Evolutionary conservation across 768 basidiomycete genomes (phyloP).

Genomic region (Myochromella boudieri): DNA sequence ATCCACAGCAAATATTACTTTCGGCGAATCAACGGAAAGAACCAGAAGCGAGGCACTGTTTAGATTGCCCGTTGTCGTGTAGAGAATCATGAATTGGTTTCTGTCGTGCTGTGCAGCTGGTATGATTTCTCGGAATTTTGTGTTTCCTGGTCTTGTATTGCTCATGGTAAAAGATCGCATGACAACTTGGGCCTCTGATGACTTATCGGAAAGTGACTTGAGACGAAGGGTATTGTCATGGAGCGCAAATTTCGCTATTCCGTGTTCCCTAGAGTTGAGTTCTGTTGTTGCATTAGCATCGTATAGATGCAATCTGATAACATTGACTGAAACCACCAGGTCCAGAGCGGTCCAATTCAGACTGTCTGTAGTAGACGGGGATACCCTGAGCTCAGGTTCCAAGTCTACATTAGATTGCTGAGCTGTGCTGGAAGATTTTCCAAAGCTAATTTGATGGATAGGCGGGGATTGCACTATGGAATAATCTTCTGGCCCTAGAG

Average conservation of each 20-base stretch:
- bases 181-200: slow-evolving; percentile 84
- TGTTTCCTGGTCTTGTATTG: slow-evolving; percentile 79
- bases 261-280: slow-evolving; percentile 64
- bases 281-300: slow-evolving; percentile 61
- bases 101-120: slow-evolving; percentile 85
- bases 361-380: slow-evolving; percentile 21
- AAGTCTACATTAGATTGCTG: slow-evolving; percentile 34
- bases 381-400: slow-evolving; percentile 58
- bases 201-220: slow-evolving; percentile 80
- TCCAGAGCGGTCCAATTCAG: slow-evolving; percentile 67
- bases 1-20: slow-evolving; percentile 89
- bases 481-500: slow-evolving; percentile 42
- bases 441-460: slow-evolving; percentile 8
- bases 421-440: slow-evolving; percentile 8
- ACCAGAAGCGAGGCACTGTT: slow-evolving; percentile 67
- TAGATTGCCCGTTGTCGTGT: slow-evolving; percentile 67
- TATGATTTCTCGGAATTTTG: slow-evolving; percentile 92
- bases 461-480: slow-evolving; percentile 28
- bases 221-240: slow-evolving; percentile 76
- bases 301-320: slow-evolving; percentile 85
- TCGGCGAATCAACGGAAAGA: slow-evolving; percentile 88
- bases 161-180: slow-evolving; percentile 90
- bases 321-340: slow-evolving; percentile 65
- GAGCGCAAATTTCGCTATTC: slow-evolving; percentile 84
- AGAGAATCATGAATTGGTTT: slow-evolving; percentile 93